A percentile compares a stretch with the other conserved stretches of the same genome.
Evolutionary conservation across 257 asterid genomes (phyloP).

Genomic region (Misopates orontium): DNA sequence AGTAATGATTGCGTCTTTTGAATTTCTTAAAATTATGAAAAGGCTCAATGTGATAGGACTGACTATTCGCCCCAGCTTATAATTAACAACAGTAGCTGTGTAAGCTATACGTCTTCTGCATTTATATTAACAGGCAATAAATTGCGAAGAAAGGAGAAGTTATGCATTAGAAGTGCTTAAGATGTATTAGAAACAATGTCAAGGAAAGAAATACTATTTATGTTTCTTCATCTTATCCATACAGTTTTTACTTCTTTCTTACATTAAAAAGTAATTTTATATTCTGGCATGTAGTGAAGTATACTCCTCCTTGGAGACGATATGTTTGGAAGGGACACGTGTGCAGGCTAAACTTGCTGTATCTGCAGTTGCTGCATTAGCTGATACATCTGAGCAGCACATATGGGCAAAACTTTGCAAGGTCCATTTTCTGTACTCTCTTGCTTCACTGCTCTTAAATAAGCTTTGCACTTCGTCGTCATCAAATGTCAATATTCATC

Average conservation of each 20-base stretch:
- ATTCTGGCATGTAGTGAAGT: conserved; percentile 51
- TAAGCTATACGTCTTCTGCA: conserved; percentile 19
- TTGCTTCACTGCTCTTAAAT: conserved; percentile 18
- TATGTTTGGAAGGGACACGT: conserved; percentile 78
- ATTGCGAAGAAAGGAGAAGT: conserved; percentile 13
- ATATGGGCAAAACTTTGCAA: conserved; percentile 59
- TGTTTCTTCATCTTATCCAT: conserved; percentile 14
- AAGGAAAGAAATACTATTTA: background rate
- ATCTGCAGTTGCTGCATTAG: conserved; percentile 66
- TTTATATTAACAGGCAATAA: background rate
- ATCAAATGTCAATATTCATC: conserved; percentile 7
- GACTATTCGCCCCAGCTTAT: conserved; percentile 4
- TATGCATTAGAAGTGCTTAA: background rate
- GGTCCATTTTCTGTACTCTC: conserved; percentile 42
- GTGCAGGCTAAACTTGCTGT: conserved; percentile 73
- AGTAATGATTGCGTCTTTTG: background rate
- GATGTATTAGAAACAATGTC: background rate
- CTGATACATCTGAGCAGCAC: conserved; percentile 50
- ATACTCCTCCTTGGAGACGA: conserved; percentile 66
- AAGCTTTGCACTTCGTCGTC: conserved; percentile 19
- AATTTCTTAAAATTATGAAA: background rate
- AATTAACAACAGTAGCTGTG: background rate
- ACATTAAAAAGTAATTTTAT: conserved; percentile 20
- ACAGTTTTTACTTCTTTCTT: conserved; percentile 4
- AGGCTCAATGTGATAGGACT: background rate